Conservation (phyloP, 768 basidiomycete species). For the Rhodotorula sphaerocarpa region DNA sequence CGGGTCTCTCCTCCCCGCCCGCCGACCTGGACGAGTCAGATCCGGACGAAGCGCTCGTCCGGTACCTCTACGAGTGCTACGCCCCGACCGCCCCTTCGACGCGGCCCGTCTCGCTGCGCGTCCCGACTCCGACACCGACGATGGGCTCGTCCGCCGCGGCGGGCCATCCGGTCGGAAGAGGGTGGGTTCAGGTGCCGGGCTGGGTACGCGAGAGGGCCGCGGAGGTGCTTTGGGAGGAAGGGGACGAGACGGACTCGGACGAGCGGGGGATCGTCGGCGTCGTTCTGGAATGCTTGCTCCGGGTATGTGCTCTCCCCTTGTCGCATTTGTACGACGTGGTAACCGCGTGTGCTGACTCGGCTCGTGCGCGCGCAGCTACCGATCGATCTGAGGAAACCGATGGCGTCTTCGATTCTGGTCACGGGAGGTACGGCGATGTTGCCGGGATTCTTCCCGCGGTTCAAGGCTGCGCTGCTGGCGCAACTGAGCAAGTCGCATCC, state of each 20-base stretch:
- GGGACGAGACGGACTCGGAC: constrained; percentile 71
- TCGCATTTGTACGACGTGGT: too few relatives aligned
- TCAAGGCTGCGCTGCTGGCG: constrained; percentile 68
- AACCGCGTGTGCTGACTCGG: not conserved
- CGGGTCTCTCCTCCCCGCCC: not conserved
- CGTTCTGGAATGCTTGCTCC: constrained; percentile 67
- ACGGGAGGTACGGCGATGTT: constrained; percentile 84
- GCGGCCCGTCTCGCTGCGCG: constrained; percentile 21
- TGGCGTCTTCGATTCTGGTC: constrained; percentile 76
- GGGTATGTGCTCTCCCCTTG: constrained; percentile 49
- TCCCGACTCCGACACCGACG: constrained; percentile 10
- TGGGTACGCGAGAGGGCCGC: constrained; percentile 90
- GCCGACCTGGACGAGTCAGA: not conserved
- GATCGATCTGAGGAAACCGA: constrained; percentile 73
- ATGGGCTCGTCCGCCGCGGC: too few relatives aligned
- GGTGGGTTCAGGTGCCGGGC: constrained; percentile 56
- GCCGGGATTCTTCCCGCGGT: constrained; percentile 81
- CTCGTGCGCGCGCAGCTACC: constrained; percentile 57
- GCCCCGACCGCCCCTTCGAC: not conserved
- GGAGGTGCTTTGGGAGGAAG: constrained; percentile 82
- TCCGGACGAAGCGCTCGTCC: constrained; percentile 11
- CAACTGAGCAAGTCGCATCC: constrained; percentile 47
- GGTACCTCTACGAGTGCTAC: constrained; percentile 20
- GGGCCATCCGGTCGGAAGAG: not conserved
- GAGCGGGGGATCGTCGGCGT: constrained; percentile 75